A percentile compares a stretch with the other conserved stretches of the same genome.
These are phyloP conservation scores for Saccharomycopsis crataegensis DNA, from an alignment of 1,139 yeast species.

Conservation along the genomic window DNA sequence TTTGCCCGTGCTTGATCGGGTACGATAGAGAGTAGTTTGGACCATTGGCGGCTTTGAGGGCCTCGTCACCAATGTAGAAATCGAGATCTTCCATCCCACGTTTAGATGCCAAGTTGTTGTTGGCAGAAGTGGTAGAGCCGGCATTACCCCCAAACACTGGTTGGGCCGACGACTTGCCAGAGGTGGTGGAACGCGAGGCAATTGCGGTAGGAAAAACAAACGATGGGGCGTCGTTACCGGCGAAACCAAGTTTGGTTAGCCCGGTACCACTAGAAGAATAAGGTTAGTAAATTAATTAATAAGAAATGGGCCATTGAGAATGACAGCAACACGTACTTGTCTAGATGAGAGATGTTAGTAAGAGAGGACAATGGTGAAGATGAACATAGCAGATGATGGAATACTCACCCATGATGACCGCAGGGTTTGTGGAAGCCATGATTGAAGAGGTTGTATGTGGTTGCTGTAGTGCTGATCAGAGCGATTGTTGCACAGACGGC, in stretches of 20 bases:
- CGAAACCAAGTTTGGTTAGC: conserved; percentile 92
- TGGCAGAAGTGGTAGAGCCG: conserved; percentile 29
- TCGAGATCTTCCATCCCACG: conserved; percentile 94
- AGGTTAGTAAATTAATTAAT: too few species aligned
- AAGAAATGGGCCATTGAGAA: too few species aligned
- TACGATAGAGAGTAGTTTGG: conserved; percentile 83
- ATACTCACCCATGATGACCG: conserved; percentile 82
- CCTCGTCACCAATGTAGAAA: conserved; percentile 94
- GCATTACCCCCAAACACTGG: conserved; percentile 19
- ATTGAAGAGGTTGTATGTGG: conserved; percentile 18
- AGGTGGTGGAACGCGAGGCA: conserved; percentile 46
- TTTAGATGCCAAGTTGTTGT: conserved; percentile 54
- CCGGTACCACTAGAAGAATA: conserved; percentile 76
- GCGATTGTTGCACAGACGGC: too few species aligned
- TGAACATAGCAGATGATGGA: conserved; percentile 11
- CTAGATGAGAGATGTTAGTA: not conserved
- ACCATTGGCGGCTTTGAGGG: conserved; percentile 80
- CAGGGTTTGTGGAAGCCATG: conserved; percentile 72
- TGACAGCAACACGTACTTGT: conserved; percentile 9
- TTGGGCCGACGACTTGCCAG: conserved; percentile 30
- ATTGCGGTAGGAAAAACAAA: conserved; percentile 97
- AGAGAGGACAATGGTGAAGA: conserved; percentile 4
- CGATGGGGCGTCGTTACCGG: conserved; percentile 97
- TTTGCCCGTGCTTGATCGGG: conserved; percentile 96
- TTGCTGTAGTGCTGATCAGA: too few species aligned